Base-by-base conservation (phyloP, 768 basidiomycete genomes). In the Leccinum variicolor region DNA sequence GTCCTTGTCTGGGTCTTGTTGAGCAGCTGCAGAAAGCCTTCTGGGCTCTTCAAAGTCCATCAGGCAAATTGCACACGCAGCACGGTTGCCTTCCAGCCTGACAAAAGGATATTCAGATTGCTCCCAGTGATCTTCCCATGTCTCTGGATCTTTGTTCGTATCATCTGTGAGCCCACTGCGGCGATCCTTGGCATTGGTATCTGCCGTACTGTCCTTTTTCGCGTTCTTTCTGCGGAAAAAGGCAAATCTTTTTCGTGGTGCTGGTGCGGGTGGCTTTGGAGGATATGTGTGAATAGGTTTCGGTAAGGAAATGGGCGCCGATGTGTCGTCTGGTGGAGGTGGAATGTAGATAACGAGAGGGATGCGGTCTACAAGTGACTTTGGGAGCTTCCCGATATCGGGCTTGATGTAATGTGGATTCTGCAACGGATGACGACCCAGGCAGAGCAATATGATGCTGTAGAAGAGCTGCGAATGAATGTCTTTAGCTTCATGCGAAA, bases 321-420 rank as follows among this genome's bases (percentile, higher is more conserved):
- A 65, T 25, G 63, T 71, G 55, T 68, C 76, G 49, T 83, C 81
- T 0, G 88, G 88, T 3, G 90, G 89, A 0, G 89, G 81, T 5
- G 90, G 90, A 39, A 94, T 92, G 72, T 92, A 94, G 61, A 91
- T 81, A 26, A 92, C 91, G 21, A 93, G 79, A 1, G 92, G 92
- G 39, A 94, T 92, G 50, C 80, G 80, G 54, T 92, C 88, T 23
- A 94, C 90, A 8, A 86, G 74, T 6, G 84, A 74, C 66, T 84
- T 85, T 1, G 90, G 76, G 8, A 93, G 74, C 66, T 91, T 90
- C 6, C 83, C 86, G 41, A 92, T 83, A 51, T 92, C 90, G 10
- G 89, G 90, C 57, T 85, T 86, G 69, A 92, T 89, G 67, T 82
- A 78, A 54, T 80, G 77, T 8, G 87, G 86, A 57, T 85, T 84